A percentile compares a stretch with the other conserved stretches of the same genome.
These are phyloP conservation scores for Solanum chiquidenum DNA, from an alignment of 257 asterid species.

Conservation along the genomic window DNA sequence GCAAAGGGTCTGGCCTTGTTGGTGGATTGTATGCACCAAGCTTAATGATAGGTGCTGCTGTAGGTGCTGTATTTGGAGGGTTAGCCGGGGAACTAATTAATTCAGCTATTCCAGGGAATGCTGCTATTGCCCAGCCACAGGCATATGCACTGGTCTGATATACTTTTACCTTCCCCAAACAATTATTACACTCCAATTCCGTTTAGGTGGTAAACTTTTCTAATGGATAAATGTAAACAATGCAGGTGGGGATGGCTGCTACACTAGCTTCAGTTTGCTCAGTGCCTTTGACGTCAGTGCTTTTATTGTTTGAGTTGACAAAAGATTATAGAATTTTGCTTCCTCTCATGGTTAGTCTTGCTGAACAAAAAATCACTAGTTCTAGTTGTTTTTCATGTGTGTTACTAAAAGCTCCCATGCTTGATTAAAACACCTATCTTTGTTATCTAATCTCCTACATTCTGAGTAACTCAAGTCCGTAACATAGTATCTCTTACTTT, in stretches of 20 bases:
- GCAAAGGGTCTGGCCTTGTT: slow-evolving; percentile 94
- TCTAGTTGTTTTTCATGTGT: not conserved
- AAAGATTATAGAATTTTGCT: slow-evolving; percentile 94
- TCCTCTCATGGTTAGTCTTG: slow-evolving; percentile 76
- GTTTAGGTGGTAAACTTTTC: slow-evolving; percentile 1
- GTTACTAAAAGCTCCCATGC: not conserved
- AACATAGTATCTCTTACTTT: not conserved
- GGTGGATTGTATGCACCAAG: slow-evolving; percentile 98
- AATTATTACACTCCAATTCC: not conserved
- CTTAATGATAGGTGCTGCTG: slow-evolving; percentile 99
- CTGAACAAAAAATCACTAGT: not conserved
- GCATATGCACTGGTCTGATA: slow-evolving; percentile 78
- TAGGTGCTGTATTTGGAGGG: slow-evolving; percentile 98
- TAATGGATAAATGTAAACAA: slow-evolving; percentile 1
- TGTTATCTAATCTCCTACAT: not conserved
- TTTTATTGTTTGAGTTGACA: slow-evolving; percentile 91
- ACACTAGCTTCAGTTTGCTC: slow-evolving; percentile 94
- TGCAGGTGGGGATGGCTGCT: slow-evolving; percentile 99
- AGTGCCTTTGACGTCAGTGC: slow-evolving; percentile 91
- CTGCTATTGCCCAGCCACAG: slow-evolving; percentile 95
- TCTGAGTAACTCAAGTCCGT: not conserved
- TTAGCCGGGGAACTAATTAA: slow-evolving; percentile 81
- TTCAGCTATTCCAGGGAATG: slow-evolving; percentile 92
- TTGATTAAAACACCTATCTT: not conserved
- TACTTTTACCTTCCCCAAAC: not conserved